These are phyloP conservation scores for Ploettnerulaceae sp. DNA, from an alignment of 2,329 filamentous ascomycete genomes.

Conservation along the genomic window DNA sequence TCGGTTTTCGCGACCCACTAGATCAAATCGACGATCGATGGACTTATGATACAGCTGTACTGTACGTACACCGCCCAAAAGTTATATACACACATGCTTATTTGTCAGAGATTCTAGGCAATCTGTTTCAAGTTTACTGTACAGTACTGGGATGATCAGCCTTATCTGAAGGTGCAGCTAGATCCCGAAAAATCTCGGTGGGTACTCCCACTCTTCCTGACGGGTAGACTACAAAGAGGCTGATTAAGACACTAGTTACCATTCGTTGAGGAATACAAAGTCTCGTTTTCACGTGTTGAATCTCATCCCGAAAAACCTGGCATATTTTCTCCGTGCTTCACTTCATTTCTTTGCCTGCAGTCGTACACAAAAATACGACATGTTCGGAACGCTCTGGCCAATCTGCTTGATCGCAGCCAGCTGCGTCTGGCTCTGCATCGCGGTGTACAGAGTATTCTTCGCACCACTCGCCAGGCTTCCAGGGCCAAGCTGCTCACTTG, in stretches of 20 bases:
- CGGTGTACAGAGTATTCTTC: constrained; percentile 9
- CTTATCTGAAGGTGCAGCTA: not conserved
- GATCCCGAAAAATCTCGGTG: not conserved
- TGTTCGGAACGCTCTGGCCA: constrained; percentile 8
- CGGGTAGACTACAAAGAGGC: not conserved
- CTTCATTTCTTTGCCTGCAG: not conserved
- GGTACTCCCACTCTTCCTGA: not conserved
- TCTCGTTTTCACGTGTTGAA: not conserved
- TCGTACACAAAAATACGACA: not conserved
- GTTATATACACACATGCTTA: not conserved
- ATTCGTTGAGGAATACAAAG: not conserved
- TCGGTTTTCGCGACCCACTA: not conserved
- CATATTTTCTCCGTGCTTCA: not conserved
- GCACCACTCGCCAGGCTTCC: constrained; percentile 26
- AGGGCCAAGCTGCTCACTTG: constrained; percentile 23
- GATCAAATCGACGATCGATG: too few species aligned
- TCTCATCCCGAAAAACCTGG: not conserved
- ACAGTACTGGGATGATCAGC: not conserved
- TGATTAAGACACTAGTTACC: not conserved
- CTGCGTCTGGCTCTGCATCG: constrained; percentile 1
- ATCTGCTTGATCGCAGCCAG: not conserved
- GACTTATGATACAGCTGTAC: too few species aligned
- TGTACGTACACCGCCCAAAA: not conserved
- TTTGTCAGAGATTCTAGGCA: not conserved
- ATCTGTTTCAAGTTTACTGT: too few species aligned